phyloP scores from a whole-genome alignment of 2,329 filamentous ascomycete species.

The Tolypocladium capitatum region DNA sequence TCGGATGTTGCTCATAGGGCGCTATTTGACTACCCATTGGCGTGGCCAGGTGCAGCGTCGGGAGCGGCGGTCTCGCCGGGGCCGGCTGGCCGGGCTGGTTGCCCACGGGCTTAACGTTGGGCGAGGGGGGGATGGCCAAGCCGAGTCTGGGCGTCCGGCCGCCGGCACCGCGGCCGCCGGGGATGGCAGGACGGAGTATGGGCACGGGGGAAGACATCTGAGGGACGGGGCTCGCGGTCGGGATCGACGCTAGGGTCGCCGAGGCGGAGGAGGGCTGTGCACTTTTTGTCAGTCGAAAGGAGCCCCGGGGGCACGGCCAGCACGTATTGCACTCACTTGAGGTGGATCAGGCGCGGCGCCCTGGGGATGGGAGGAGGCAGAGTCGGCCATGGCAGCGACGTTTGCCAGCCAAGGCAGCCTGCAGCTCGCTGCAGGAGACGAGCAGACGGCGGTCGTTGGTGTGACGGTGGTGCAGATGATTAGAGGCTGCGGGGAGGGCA shows the following conservation, averaged over 20 bases:
- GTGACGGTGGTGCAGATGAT: background rate
- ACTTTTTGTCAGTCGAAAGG: background rate
- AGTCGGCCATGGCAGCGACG: constrained; percentile 12
- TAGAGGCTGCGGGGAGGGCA: background rate
- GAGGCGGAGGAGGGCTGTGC: constrained; percentile 8
- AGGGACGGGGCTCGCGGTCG: constrained; percentile 26
- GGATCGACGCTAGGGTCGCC: constrained; percentile 13
- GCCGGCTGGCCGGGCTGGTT: constrained; percentile 26
- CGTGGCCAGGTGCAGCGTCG: constrained; percentile 74
- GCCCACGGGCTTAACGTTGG: constrained; percentile 64
- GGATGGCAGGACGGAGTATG: constrained; percentile 71
- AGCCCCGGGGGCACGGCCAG: background rate
- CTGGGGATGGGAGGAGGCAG: constrained; percentile 10
- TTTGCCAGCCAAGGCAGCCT: constrained; percentile 6
- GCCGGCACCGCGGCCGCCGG: constrained; percentile 50
- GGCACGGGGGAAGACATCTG: constrained; percentile 67
- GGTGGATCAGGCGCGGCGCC: constrained; percentile 7
- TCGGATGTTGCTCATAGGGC: constrained; percentile 52
- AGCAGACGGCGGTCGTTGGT: background rate
- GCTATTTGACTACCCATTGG: constrained; percentile 70
- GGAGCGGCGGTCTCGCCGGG: constrained; percentile 42
- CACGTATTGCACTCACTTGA: constrained; percentile 6
- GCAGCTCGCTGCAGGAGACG: constrained; percentile 1
- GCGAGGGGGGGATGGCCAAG: constrained; percentile 79
- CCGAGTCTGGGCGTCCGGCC: constrained; percentile 64